Percentiles rank a stretch among this genome's conserved stretches.
These are phyloP conservation scores for Collybia sp. DNA, from an alignment of 768 basidiomycete genomes.

Conservation along the genomic window DNA sequence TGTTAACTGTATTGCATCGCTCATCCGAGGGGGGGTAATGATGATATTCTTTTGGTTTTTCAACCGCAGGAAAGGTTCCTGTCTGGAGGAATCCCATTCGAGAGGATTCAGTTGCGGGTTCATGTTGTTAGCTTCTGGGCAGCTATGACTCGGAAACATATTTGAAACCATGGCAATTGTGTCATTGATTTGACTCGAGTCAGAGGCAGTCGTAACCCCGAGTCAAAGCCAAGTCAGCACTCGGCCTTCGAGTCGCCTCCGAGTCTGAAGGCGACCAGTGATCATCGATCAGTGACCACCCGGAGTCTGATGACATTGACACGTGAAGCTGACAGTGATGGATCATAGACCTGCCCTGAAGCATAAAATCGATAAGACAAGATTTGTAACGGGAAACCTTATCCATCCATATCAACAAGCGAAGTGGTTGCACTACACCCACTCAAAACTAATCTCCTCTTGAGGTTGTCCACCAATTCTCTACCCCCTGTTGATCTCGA, in stretches of 20 bases:
- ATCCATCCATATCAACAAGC: conserved; percentile 32
- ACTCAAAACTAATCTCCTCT: too few species aligned
- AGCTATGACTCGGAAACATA: not conserved
- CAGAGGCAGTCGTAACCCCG: not conserved
- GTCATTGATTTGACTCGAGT: too few species aligned
- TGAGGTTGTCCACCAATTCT: conserved; percentile 21
- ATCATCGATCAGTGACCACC: too few species aligned
- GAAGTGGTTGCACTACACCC: conserved; percentile 20
- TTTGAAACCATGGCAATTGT: too few species aligned
- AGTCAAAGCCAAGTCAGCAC: not conserved
- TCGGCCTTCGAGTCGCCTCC: not conserved
- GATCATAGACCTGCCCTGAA: not conserved
- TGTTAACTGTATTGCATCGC: conserved; percentile 33
- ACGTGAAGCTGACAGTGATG: not conserved
- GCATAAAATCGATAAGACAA: conserved; percentile 2
- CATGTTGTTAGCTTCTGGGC: conserved; percentile 9
- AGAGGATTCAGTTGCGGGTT: conserved; percentile 27
- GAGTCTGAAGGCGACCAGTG: not conserved
- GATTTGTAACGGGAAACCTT: conserved; percentile 22
- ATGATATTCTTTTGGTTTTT: conserved; percentile 47
- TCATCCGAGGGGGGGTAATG: conserved; percentile 50
- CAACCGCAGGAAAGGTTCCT: conserved; percentile 48
- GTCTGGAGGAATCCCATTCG: conserved; percentile 26
- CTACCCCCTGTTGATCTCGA: conserved; percentile 26
- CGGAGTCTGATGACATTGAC: not conserved